These are phyloP conservation scores for Lonicera japonica DNA, from an alignment of 129 eudicot genomes.

Conservation along the genomic window DNA sequence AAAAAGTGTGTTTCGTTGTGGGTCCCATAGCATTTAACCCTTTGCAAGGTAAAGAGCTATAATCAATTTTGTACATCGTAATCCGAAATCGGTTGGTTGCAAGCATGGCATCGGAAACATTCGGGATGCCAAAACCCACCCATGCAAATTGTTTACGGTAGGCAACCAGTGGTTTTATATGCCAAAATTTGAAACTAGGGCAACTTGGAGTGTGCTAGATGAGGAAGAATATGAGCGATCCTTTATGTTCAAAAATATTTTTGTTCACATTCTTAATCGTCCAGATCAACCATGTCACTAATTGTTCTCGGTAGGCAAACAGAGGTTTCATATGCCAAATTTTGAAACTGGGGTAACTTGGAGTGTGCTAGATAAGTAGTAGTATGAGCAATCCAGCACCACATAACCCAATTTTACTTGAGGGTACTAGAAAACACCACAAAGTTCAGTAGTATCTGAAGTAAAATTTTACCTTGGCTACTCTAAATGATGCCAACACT, in stretches of 20 bases:
- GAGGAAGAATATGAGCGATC: background rate
- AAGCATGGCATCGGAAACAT: slow-evolving; percentile 88
- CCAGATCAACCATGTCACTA: no score
- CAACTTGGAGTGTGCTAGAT: background rate
- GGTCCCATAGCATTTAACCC: background rate
- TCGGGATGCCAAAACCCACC: slow-evolving; percentile 97
- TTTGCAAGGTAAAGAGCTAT: background rate
- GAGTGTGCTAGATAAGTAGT: no score
- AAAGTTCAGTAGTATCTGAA: background rate
- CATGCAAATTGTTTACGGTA: slow-evolving; percentile 47
- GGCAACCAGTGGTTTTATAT: background rate
- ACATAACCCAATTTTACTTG: background rate
- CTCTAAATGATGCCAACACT: background rate
- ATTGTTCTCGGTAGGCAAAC: no score
- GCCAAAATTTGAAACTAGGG: background rate
- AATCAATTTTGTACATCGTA: slow-evolving; percentile 55
- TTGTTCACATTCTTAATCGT: no score
- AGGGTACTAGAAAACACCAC: background rate
- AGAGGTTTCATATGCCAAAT: no score
- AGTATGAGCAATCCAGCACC: no score
- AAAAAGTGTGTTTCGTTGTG: background rate
- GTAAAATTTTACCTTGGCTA: background rate
- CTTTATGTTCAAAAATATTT: no score
- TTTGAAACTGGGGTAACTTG: no score
- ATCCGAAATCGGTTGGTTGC: slow-evolving; percentile 79